Base-by-base conservation (phyloP, 202 grass and related monocot genomes). In the Elaeis oleifera region DNA sequence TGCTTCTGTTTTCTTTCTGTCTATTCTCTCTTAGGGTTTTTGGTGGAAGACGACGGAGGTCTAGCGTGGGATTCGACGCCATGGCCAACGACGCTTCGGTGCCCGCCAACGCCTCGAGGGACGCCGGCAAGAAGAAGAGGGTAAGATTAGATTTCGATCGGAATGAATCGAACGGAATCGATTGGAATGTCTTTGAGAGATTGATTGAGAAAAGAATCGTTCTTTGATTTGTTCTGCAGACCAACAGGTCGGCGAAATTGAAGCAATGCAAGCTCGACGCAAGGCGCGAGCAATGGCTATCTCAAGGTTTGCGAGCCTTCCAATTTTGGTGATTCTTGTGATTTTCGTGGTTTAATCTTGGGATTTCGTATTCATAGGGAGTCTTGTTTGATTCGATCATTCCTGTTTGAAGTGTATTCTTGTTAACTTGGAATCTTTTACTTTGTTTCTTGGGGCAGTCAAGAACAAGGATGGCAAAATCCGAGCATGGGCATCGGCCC, bases 241-340 rank as follows among this genome's bases (percentile, higher is more conserved):
- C 77, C 21, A 89, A 84, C 80, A 60, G 94, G 56, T 80, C 83
- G 53, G 94, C 94, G 24, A 99, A 89, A 81, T 77, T 92, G 75
- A 99, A 92, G 82, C 94, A 92, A 85, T 86, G 77, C 82, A 99
- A 99, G 80, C 80, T 89, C 48, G 94, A 99, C 57, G 89, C 94
- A 25, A 76, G 94, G 53, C 88, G 94, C 23, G 94, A 81, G 82
- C 94, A 99, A 85, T 99, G 88, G 85, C 88, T 99, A 26, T 89
- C 88, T 24, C 94, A 99, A 94, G 94, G 94, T 99, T 44, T 66
- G 82, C 76, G 13, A 44, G 9, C 9, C 36, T 44, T 11, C 7
- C 7, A 13, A 44, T 44, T 44, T 13, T 44, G 7, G 36, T 9
- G 36, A 44, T 44, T 44, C 36, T 44, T 44, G 11, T 7, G 59